Evolutionary conservation across 2,329 filamentous ascomycete species (phyloP), one percentile per base, ranked within the genome.

Genomic region (Diplodia sapinea): DNA sequence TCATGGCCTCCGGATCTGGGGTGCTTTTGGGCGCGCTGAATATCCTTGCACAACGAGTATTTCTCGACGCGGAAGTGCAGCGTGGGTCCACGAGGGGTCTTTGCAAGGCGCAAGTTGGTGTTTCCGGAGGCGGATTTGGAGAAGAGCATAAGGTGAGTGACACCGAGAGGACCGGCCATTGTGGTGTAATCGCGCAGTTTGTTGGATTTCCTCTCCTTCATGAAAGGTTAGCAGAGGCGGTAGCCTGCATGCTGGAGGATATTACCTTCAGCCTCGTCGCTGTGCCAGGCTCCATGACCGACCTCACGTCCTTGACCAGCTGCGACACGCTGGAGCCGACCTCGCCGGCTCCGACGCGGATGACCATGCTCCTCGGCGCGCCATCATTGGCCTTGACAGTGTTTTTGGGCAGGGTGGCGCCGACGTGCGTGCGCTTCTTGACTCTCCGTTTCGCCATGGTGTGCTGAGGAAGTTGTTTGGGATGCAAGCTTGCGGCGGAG

Each of bases 331-430:
- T 96, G 69, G 92, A 88, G 68, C 95, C 95, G 64, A 99, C 93
- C 77, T 97, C 92, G 74, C 93, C 91, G 73, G 94, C 94, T 74
- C 95, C 95, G 74, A 97, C 94, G 73, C 95, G 92, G 79, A 99
- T 97, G 68, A 99, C 94, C 94, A 99, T 97, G 78, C 91, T 96
- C 85, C 97, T 97, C 40, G 95, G 95, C 63, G 89, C 86, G 71
- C 89, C 88, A 65, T 86, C 84, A 68, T 83, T 84, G 29, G 88
- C 86, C 79, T 89, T 88, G 68, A 87, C 85, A 52, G 84, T 82
- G 71, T 70, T 81, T 73, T 74, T 83, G 74, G 73, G 85, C 73
- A 86, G 86, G 72, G 87, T 87, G 70, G 83, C 85, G 69, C 89
- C 88, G 66, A 89, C 80, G 79, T 97, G 93, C 69, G 94, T 97